Evolutionary conservation across 2,329 filamentous ascomycete genomes (phyloP).

Genomic region (Pseudomassariella vexata): DNA sequence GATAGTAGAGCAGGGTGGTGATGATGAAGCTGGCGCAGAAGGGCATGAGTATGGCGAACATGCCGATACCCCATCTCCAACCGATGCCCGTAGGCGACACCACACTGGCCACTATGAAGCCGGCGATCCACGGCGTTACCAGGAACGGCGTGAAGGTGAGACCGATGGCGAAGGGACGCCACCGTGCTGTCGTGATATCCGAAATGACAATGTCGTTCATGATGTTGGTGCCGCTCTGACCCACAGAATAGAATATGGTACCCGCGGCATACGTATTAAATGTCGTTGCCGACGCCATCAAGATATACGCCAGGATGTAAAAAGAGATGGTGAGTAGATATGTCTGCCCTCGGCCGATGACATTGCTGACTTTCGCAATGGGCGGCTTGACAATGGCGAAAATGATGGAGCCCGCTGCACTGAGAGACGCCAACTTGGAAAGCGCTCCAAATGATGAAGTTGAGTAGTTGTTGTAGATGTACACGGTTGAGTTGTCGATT

Average conservation of each 20-base stretch:
- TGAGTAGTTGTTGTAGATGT: slow-evolving; percentile 24
- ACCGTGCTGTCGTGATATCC: slow-evolving; percentile 50
- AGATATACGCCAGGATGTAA: slow-evolving; percentile 50
- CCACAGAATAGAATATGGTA: slow-evolving; percentile 53
- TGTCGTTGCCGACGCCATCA: slow-evolving; percentile 47
- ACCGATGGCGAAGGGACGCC: slow-evolving; percentile 43
- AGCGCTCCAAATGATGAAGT: slow-evolving; percentile 24
- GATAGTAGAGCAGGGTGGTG: slow-evolving; percentile 40
- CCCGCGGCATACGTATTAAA: slow-evolving; percentile 47
- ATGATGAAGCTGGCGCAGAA: slow-evolving; percentile 45
- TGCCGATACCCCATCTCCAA: slow-evolving; percentile 54
- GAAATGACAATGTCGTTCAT: slow-evolving; percentile 59
- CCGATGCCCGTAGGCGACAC: slow-evolving; percentile 26
- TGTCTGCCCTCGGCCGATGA: slow-evolving; percentile 57
- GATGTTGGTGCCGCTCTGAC: slow-evolving; percentile 53
- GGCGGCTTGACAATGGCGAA: slow-evolving; percentile 53
- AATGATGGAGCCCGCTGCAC: slow-evolving; percentile 28
- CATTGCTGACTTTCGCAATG: slow-evolving; percentile 55
- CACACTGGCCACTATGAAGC: slow-evolving; percentile 39
- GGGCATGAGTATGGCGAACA: slow-evolving; percentile 48
- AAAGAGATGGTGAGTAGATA: slow-evolving; percentile 49
- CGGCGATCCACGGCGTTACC: slow-evolving; percentile 50
- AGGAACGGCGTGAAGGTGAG: slow-evolving; percentile 36
- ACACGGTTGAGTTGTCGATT: slow-evolving; percentile 16
- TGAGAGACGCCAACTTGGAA: slow-evolving; percentile 21